Evolutionary conservation across 1,284 basidiomycete genomes (phyloP).

Genomic region (Exobasidium cylindrosporum): DNA sequence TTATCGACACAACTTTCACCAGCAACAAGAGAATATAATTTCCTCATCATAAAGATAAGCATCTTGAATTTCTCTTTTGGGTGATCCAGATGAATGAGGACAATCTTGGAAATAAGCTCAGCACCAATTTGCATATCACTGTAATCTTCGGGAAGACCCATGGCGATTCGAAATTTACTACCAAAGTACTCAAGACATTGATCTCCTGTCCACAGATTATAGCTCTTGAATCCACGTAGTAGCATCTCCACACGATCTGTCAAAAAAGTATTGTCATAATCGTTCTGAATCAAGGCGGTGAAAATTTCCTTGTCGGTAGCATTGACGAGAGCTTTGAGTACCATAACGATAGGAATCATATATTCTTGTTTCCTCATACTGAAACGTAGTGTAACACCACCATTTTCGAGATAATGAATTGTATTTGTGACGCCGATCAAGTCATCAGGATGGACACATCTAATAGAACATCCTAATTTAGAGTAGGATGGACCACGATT

Average conservation of each 20-base stretch:
- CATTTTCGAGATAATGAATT: slow-evolving; percentile 93
- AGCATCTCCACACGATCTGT: slow-evolving; percentile 97
- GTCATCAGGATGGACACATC: slow-evolving; percentile 68
- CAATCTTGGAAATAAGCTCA: slow-evolving; percentile 79
- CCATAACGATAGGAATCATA: slow-evolving; percentile 90
- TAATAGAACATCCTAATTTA: slow-evolving; percentile 88
- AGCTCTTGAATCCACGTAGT: slow-evolving; percentile 85
- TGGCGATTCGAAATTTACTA: slow-evolving; percentile 91
- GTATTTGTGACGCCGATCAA: slow-evolving; percentile 70
- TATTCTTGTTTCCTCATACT: slow-evolving; percentile 98
- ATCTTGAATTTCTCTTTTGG: slow-evolving; percentile 95
- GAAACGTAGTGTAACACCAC: slow-evolving; percentile 91
- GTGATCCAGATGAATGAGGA: slow-evolving; percentile 83
- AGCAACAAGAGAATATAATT: slow-evolving; percentile 88
- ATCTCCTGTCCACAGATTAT: slow-evolving; percentile 77
- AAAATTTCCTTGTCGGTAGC: slow-evolving; percentile 97
- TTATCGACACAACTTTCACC: slow-evolving; percentile 90
- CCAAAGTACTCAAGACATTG: slow-evolving; percentile 96
- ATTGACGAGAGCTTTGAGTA: slow-evolving; percentile 86
- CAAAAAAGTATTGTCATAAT: slow-evolving; percentile 94
- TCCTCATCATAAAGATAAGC: slow-evolving; percentile 97
- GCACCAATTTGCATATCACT: slow-evolving; percentile 76
- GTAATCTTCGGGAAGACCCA: slow-evolving; percentile 91
- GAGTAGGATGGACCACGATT: slow-evolving; percentile 95
- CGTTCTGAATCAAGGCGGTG: slow-evolving; percentile 93